Base-by-base conservation (phyloP, 1,139 yeast species). In the Sugiyamaella grinbergsii region DNA sequence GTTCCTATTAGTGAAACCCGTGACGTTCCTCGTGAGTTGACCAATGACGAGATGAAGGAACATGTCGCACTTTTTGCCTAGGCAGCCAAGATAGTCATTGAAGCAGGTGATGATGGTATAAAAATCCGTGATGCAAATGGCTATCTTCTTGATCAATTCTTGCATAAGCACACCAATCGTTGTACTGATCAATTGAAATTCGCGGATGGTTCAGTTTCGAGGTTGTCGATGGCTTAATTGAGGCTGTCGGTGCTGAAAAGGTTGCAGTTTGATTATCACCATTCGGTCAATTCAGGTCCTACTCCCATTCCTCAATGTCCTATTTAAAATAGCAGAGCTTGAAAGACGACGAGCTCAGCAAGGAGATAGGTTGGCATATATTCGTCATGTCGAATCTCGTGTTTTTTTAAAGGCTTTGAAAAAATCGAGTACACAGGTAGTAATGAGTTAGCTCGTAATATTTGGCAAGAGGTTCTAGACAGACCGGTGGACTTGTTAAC, bases 41-140 rank as follows among this genome's bases (percentile, higher is more conserved):
- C 81, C 8, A 57, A 55, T 13, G 71, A 65, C 15, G 83, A 80
- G 54, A 69, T 81, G 59, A 63, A 73, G 52, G 62, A 67, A 37
- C 62, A 70, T 46, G 66, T 75, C 20, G 55, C 67, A 53, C 65
- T 67, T 33, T 78, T 64, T 55, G 71, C 68, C 1, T 55, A 58
- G 3, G 81, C 81, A 3, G 81, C 81, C 20, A 68, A 68, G 57
- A 71, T 71, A 44, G 79, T 82, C 1, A 56, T 79, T 39, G 71
- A 63, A 5, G 83, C 85, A 2, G 89, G 90, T 10, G 82, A 82
- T 55, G 91, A 85, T 63, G 82, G 81, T 57, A 76, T 85, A 33
- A 88, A 85, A 66, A 63, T 85, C 52, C 91, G 84, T 61, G 72
- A 71, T 42, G 91, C 89, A 11, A 81, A 84, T 66, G 90, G 90